These are phyloP conservation scores for Hypoxylon rubiginosum DNA, from an alignment of 2,329 filamentous ascomycete species.

Conservation along the genomic window DNA sequence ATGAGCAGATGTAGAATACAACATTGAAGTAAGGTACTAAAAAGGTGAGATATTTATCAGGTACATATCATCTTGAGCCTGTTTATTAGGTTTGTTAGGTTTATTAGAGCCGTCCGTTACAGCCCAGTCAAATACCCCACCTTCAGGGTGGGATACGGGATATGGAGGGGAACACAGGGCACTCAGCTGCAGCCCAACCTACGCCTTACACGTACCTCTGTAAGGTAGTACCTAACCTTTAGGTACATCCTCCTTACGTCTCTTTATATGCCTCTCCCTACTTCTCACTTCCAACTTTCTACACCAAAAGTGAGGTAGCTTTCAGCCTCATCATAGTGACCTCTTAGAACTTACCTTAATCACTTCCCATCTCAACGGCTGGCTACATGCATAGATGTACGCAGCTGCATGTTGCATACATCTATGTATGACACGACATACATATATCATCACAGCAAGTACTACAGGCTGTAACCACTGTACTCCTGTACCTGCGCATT, in stretches of 20 bases:
- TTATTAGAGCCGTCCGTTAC: not conserved
- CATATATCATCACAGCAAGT: not conserved
- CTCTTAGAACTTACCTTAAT: conserved; percentile 16
- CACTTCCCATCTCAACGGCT: not conserved
- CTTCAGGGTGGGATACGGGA: not conserved
- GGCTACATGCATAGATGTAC: conserved; percentile 5
- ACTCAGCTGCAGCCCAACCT: not conserved
- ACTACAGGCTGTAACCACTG: not conserved
- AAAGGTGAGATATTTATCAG: too few relatives aligned
- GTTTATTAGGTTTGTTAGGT: too few relatives aligned
- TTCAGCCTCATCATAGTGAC: conserved; percentile 36
- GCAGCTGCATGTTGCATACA: conserved; percentile 3
- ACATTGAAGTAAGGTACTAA: too few relatives aligned
- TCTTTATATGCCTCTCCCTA: not conserved
- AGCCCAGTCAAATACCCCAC: not conserved
- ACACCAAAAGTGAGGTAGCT: conserved; percentile 11
- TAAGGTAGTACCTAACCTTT: not conserved
- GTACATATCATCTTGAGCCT: not conserved
- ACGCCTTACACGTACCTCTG: too few relatives aligned
- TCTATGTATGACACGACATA: not conserved
- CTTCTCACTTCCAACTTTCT: conserved; percentile 6
- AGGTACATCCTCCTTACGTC: not conserved
- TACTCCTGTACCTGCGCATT: conserved; percentile 13
- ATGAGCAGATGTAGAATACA: too few relatives aligned
- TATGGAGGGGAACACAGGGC: not conserved